Base-by-base conservation (phyloP, 2,329 filamentous ascomycete species). In the Verticillium nubilum region DNA sequence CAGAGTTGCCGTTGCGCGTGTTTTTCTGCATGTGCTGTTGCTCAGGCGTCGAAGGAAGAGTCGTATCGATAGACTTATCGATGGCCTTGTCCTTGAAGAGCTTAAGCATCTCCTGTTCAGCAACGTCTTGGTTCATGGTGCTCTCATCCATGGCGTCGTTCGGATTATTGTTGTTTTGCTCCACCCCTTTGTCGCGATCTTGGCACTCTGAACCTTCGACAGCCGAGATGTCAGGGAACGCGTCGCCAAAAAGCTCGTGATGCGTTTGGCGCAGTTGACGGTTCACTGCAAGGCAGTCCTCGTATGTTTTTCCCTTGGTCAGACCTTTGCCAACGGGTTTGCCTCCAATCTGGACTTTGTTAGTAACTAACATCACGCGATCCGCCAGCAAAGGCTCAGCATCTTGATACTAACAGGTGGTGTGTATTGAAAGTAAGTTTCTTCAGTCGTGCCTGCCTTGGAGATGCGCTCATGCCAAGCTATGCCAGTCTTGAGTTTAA, bases 401-500 rank as follows among this genome's bases (percentile, higher is more conserved):
- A 52, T 53, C 12, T 17, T 7, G 17, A 28, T n/a, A 67, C 78
- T 68, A 68, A 82, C 80, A 47, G 80, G 80, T 9, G 78, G 76
- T n/a, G 67, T 52, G 59, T 83, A 83, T 53, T 74, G 72, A 61
- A 82, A 83, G 25, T 64, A 67, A 0, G 63, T 66, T 10, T 59
- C 59, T 3, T 70, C 68, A 57, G 62, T 72, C 1, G 69, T 73
- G 5, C 69, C 69, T 31, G 71, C 67, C 54, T 68, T 67, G 5
- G 71, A 58, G 1, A 83, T 69, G 15, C 85, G 76, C 52, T 86
- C 73, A n/a, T 82, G 76, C 88, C 87, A 91, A 1, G 74, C 68
- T 10, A 85, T 73, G 0, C 83, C 82, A 0, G 86, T 86, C 68
- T 85, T 84, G 7, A 74, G 72, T 12, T 69, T 69, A 68, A 91